A percentile compares a stretch with the other conserved stretches of the same genome.
These are phyloP conservation scores for Pichia deserticola DNA, from an alignment of 805 yeast species.

Conservation along the genomic window DNA sequence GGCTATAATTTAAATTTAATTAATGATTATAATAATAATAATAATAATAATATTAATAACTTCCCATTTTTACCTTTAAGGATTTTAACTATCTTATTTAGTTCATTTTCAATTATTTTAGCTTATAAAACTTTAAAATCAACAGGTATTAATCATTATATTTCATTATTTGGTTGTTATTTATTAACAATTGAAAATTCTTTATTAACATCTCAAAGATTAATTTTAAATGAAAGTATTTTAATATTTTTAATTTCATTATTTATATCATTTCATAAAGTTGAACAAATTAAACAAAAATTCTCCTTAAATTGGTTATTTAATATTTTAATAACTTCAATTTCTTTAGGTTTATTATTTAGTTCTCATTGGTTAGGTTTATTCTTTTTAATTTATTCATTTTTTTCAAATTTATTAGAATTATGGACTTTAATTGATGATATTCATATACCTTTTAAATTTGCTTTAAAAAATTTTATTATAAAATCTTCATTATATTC, in stretches of 20 bases:
- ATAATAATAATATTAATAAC: slow-evolving; percentile 25
- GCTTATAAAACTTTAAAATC: slow-evolving; percentile 49
- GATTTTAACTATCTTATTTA: slow-evolving; percentile 46
- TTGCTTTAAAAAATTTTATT: slow-evolving; percentile 33
- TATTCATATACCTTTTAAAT: slow-evolving; percentile 35
- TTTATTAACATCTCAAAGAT: slow-evolving; percentile 52
- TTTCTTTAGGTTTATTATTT: slow-evolving; percentile 45
- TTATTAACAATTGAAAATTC: slow-evolving; percentile 59
- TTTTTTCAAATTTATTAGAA: slow-evolving; percentile 26
- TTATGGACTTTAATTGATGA: slow-evolving; percentile 73
- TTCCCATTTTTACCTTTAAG: slow-evolving; percentile 53
- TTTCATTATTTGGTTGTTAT: slow-evolving; percentile 44
- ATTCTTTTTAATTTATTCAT: slow-evolving; percentile 31
- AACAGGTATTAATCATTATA: slow-evolving; percentile 43
- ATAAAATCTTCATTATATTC: slow-evolving; percentile 38
- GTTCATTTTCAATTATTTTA: slow-evolving; percentile 45
- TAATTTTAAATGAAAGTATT: slow-evolving; percentile 39
- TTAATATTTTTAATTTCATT: slow-evolving; percentile 39
- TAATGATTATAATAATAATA: slow-evolving; percentile 20
- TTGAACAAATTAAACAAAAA: slow-evolving; percentile 28
- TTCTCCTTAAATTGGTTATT: slow-evolving; percentile 47
- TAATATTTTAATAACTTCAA: slow-evolving; percentile 40
- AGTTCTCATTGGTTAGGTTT: slow-evolving; percentile 71
- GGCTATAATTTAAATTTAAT: slow-evolving; percentile 37
- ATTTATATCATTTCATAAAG: slow-evolving; percentile 29